Base-by-base conservation (phyloP, 345 rosid genomes). In the Lepidium aucheri region DNA sequence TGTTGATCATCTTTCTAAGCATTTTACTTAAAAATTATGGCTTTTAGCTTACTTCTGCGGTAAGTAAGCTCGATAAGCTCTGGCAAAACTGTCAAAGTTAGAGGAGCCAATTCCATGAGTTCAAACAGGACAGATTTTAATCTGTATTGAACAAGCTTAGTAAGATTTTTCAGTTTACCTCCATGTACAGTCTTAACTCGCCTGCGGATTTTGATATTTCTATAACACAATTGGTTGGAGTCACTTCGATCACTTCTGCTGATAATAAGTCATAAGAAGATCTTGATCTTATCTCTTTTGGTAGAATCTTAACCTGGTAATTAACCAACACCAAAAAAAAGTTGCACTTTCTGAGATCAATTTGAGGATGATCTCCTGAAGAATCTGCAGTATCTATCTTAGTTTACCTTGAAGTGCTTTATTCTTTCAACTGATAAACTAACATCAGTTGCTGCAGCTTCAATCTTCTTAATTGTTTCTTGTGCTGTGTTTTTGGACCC, bases 121-220 rank as follows among this genome's bases (percentile, higher is more conserved):
- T 4, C 30, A 65, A 13, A 14, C 58, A 52, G 5, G 30, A 52
- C 38, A 17, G 0, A 12, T 65, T 55, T 52, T 12, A 34, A 9
- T 51, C 49, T 2, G 36, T n/a, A 18, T 50, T 65, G 35, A 52
- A 58, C 24, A 22, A 9, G 15, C 36, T 30, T 38, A 60, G 18
- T 45, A 61, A 39, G 11, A 7, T 35, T 26, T 59, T 36, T 44
- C 3, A 45, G n/a, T 41, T 53, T 79, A 86, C 97, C 90, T 88
- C 85, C 68, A 79, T 80, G 74, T 87, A 93, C 24, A 75, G 53
- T 51, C 72, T 70, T 44, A 82, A 63, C 68, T 90, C 85, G 67
- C 91, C 95, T 49, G 83, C 85, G 30, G 94, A 79, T 80, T 88
- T 89, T 50, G 97, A 82, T 80, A 90, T 80, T 80, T 93, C 94